A percentile compares a stretch with the other conserved stretches of the same genome.
These are phyloP conservation scores for Petasospora rhodanensis DNA, from an alignment of 1,139 yeast species.

Conservation along the genomic window DNA sequence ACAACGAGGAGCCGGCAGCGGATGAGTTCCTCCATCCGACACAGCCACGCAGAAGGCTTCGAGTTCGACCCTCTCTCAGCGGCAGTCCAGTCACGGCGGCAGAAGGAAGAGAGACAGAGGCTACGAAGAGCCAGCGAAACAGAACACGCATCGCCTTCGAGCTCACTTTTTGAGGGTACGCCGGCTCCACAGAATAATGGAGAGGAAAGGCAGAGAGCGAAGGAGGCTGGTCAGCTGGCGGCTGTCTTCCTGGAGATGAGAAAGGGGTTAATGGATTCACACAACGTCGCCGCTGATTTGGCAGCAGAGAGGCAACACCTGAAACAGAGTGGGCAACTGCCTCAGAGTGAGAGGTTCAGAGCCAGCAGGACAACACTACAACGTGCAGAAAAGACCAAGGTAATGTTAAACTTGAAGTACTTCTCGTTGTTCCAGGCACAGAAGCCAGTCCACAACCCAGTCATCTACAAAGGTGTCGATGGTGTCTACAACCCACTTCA, in stretches of 20 bases:
- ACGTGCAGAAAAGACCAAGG: slow-evolving; percentile 50
- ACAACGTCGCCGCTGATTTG: slow-evolving; percentile 27
- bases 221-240: slow-evolving; percentile 42
- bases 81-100: slow-evolving; percentile 8
- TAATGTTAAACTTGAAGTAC: slow-evolving; percentile 49
- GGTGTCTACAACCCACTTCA: slow-evolving; percentile 81
- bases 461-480: slow-evolving; percentile 40
- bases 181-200: too few species aligned
- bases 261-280: slow-evolving; percentile 36
- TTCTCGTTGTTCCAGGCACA: slow-evolving; percentile 40
- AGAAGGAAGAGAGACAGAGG: slow-evolving; percentile 9
- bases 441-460: slow-evolving; percentile 17
- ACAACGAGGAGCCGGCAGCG: neutral
- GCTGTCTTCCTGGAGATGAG: slow-evolving; percentile 41
- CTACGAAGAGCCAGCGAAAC: too few species aligned
- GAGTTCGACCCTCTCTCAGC: slow-evolving; percentile 22
- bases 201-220: slow-evolving; percentile 15
- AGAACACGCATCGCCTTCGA: too few species aligned
- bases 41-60: slow-evolving; percentile 15
- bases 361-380: slow-evolving; percentile 36
- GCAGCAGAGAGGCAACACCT: slow-evolving; percentile 13
- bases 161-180: too few species aligned
- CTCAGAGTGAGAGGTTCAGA: slow-evolving; percentile 15
- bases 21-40: slow-evolving; percentile 9
- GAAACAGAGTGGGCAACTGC: too few species aligned